Conservation (phyloP, 2,329 filamentous ascomycete species). For the Fusarium denticulatum region DNA sequence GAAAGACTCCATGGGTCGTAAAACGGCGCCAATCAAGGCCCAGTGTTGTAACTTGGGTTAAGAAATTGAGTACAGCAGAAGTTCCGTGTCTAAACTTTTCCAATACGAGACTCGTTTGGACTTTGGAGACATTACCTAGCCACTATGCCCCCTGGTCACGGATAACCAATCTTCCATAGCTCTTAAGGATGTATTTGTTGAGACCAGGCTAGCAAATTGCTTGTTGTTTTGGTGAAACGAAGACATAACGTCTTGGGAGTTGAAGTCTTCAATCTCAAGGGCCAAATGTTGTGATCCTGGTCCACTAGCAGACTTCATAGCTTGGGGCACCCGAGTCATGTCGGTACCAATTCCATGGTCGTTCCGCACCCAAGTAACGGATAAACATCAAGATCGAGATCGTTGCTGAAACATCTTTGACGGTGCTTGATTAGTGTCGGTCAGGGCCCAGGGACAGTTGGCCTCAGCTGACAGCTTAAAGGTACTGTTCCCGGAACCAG, state of each 20-base stretch:
- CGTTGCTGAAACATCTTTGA: conserved; percentile 4
- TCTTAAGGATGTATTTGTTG: neutral
- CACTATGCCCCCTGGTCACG: neutral
- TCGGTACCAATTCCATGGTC: conserved; percentile 2
- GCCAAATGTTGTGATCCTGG: conserved; percentile 9
- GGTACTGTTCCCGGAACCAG: conserved; percentile 4
- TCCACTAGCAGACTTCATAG: neutral
- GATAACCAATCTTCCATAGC: neutral
- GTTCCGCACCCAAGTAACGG: conserved; percentile 7
- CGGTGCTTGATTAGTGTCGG: conserved; percentile 1
- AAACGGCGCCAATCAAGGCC: neutral
- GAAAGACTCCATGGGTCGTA: neutral
- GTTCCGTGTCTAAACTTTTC: neutral
- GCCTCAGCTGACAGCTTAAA: conserved; percentile 11
- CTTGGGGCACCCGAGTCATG: conserved; percentile 5
- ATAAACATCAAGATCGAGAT: conserved; percentile 21
- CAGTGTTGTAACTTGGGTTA: neutral
- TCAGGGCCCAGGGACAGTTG: neutral
- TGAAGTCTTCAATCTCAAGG: neutral
- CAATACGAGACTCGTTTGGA: neutral
- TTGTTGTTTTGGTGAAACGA: neutral
- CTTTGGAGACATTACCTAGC: neutral
- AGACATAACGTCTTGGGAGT: neutral
- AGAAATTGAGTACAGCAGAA: neutral
- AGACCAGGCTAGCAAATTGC: neutral